Percentiles rank a stretch among this genome's conserved stretches.
Conservation (phyloP, 495 filamentous ascomycete species). For the Neurospora sublineolata region DNA sequence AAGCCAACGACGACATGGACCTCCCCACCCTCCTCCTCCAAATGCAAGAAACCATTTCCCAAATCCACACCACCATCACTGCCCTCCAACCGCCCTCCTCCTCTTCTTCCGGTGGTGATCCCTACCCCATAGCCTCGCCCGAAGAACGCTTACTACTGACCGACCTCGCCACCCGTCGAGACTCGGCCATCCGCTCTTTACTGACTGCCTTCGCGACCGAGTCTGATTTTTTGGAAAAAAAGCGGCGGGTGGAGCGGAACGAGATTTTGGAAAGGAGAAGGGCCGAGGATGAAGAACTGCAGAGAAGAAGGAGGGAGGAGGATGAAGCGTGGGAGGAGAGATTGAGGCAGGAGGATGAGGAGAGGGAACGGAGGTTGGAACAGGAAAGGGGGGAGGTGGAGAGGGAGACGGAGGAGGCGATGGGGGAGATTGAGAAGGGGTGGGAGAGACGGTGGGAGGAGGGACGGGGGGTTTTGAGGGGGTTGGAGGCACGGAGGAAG, state of each 20-base stretch:
- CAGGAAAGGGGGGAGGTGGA: constrained; percentile 16
- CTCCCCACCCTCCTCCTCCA: constrained; percentile 21
- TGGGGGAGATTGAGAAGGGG: constrained; percentile 21
- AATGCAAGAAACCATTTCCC: constrained; percentile 26
- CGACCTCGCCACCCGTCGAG: constrained; percentile 19
- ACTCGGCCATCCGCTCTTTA: constrained; percentile 14
- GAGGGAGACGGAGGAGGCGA: constrained; percentile 17
- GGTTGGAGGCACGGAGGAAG: constrained; percentile 21
- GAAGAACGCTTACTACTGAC: constrained; percentile 20
- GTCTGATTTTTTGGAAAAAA: too few relatives aligned
- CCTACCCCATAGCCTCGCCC: neutral
- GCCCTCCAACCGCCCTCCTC: constrained; percentile 5
- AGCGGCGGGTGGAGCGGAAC: constrained; percentile 14
- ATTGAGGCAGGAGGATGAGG: constrained; percentile 14
- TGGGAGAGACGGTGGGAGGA: constrained; percentile 13
- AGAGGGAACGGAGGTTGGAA: constrained; percentile 10
- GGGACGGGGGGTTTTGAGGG: constrained; percentile 13
- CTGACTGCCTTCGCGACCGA: constrained; percentile 15
- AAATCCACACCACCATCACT: constrained; percentile 20
- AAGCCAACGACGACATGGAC: constrained; percentile 11
- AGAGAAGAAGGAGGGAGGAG: constrained; percentile 16
- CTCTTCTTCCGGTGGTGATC: fast-evolving
- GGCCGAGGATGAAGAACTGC: constrained; percentile 25
- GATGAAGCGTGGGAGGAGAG: constrained; percentile 16
- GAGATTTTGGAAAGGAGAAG: constrained; percentile 17